phyloP scores from a whole-genome alignment of 139 green algal species.

The Diplosphaera chodatii region DNA sequence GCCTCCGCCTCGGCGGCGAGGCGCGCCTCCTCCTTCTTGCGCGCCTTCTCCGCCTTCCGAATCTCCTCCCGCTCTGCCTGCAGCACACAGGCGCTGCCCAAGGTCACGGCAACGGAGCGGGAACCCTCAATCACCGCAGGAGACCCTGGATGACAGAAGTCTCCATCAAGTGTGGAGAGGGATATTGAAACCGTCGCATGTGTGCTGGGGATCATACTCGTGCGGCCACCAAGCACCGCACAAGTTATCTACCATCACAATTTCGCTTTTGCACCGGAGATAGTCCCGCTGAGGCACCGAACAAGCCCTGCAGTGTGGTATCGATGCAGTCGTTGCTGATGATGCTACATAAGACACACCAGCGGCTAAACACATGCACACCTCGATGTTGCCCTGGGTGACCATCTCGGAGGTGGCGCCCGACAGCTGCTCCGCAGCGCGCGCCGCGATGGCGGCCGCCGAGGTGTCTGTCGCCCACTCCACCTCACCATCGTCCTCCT shows the following conservation, averaged over 20 bases:
- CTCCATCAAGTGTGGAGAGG: no score
- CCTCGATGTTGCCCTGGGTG: constrained; percentile 72
- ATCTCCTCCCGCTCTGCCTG: constrained; percentile 54
- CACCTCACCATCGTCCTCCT: constrained; percentile 50
- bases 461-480: constrained; percentile 94
- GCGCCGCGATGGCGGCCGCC: constrained; percentile 55
- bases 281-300: background rate
- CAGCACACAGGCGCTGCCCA: no score
- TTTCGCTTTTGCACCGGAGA: background rate
- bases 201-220: background rate
- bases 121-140: no score
- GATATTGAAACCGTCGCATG: no score
- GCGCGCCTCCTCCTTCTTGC: constrained; percentile 29
- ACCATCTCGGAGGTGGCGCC: constrained; percentile 79
- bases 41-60: constrained; percentile 41
- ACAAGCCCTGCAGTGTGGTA: background rate
- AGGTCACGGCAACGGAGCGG: no score
- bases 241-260: background rate
- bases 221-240: background rate
- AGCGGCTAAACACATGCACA: no score
- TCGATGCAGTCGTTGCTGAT: background rate
- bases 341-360: no score
- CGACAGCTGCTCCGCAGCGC: constrained; percentile 87
- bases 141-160: no score
- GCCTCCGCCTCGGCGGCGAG: constrained; percentile 23